Conservation (phyloP, 2,329 filamentous ascomycete genomes). For the Diaporthe citriasiana region DNA sequence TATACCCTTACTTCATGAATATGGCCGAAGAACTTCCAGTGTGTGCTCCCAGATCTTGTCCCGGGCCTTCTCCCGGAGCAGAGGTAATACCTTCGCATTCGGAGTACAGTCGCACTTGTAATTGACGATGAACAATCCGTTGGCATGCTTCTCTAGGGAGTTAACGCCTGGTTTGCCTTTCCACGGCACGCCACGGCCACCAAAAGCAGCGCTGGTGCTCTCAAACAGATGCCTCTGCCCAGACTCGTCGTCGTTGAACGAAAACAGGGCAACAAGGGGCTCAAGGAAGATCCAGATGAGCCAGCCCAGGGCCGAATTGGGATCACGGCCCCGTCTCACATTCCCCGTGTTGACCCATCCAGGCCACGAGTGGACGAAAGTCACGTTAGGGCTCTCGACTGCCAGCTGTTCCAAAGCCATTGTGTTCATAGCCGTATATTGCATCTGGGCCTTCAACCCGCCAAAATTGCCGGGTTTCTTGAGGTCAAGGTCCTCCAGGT, state of each 20-base stretch:
- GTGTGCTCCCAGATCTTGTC: constrained; percentile 49
- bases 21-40: constrained; percentile 45
- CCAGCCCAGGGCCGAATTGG: constrained; percentile 49
- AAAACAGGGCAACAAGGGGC: constrained; percentile 50
- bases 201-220: constrained; percentile 54
- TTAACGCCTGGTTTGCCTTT: constrained; percentile 50
- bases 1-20: neutral
- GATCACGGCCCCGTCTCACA: constrained; percentile 47
- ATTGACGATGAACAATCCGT: constrained; percentile 49
- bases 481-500: constrained; percentile 54
- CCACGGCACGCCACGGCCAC: constrained; percentile 53
- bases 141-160: constrained; percentile 45
- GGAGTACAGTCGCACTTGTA: constrained; percentile 48
- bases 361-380: constrained; percentile 55
- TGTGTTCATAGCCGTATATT: constrained; percentile 52
- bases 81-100: constrained; percentile 46
- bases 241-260: constrained; percentile 50
- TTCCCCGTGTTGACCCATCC: constrained; percentile 55
- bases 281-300: constrained; percentile 52
- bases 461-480: constrained; percentile 51
- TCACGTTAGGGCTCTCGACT: constrained; percentile 49
- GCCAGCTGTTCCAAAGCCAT: constrained; percentile 52
- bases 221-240: constrained; percentile 54
- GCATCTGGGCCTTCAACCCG: constrained; percentile 50
- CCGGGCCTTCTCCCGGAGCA: constrained; percentile 47